Base-by-base conservation (phyloP, 352 stramenopile genomes). In the Globisporangium mamillatum region DNA sequence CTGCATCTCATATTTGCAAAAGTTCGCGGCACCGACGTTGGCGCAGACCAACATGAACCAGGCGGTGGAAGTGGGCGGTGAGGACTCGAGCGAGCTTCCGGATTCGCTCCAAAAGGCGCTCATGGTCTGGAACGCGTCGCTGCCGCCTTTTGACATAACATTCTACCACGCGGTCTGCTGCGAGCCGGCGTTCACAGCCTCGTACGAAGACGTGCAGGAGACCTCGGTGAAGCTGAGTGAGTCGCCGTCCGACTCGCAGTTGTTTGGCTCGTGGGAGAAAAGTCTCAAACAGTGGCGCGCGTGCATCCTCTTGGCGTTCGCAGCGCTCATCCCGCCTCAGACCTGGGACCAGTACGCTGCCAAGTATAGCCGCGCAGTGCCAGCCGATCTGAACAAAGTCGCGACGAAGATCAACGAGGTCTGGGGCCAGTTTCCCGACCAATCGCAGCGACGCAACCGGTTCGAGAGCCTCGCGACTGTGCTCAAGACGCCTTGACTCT, bases 101-200 rank as follows among this genome's bases (percentile, higher is more conserved):
- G 64, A 79, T 7, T 64, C 77, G 16, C 75, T 90, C 22, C 76
- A 78, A 24, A 69, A 70, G 25, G 68, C 75, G 8, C 68, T 94
- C 8, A 64, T 34, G 0, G 52, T 66, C n/a, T 94, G 87, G 87
- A 94, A 94, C 64, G 67, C 74, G 10, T 91, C 81, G 38, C 69
- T 94, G 7, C 87, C 87, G 20, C 85, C 87, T 46, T 92, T 92
- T 72, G 85, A 94, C 63, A 78, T 78, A 60, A 67, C 76, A 4
- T 93, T 94, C 54, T 94, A 94, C 76, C 80, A 86, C 52, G 83
- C 83, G 4, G 62, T 94, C 44, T 94, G 80, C 53, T 94, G 87
- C 65, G 87, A 94, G 60, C 75, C 83, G 32, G 74, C 81, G 3
- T 92, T 94, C 67, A 72, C 82, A 60, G 60, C 65, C 6, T 69